Percentiles rank a stretch among this genome's conserved stretches.
Conservation (phyloP, 208 protist species). For the Acanthamoeba healyi region DNA sequence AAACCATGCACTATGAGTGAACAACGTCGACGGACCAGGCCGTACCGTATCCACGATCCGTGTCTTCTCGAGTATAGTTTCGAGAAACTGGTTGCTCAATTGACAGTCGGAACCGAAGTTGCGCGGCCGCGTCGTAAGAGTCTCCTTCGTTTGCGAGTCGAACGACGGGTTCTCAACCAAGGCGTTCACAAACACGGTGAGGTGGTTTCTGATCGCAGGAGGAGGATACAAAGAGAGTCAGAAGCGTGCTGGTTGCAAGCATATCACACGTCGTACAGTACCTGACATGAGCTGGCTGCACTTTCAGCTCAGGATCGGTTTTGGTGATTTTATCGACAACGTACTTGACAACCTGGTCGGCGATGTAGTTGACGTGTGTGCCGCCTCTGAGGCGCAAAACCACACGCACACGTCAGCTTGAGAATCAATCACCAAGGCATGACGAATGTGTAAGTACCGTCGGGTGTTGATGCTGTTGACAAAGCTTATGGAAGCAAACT, state of each 20-base stretch:
- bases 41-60: constrained; percentile 5
- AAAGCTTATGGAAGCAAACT: constrained; percentile 99
- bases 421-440: no score
- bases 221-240: background rate
- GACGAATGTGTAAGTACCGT: no score
- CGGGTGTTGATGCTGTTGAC: constrained; percentile 99
- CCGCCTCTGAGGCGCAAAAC: constrained; percentile 95
- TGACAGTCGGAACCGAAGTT: constrained; percentile 98
- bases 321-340: constrained; percentile 97
- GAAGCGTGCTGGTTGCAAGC: no score
- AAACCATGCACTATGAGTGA: background rate
- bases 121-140: constrained; percentile 94
- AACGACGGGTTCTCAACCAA: constrained; percentile 99
- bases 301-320: constrained; percentile 86
- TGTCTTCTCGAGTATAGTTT: constrained; percentile 77
- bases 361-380: constrained; percentile 96
- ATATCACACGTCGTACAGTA: background rate
- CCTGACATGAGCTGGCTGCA: constrained; percentile 89
- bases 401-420: no score
- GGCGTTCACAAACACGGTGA: constrained; percentile 99
- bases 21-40: no score
- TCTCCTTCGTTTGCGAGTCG: constrained; percentile 99
- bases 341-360: constrained; percentile 86
- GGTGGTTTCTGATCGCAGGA: constrained; percentile 95
- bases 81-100: constrained; percentile 96